phyloP scores from a whole-genome alignment of 176 grass and related monocot genomes.

The Triticum dicoccoides region DNA sequence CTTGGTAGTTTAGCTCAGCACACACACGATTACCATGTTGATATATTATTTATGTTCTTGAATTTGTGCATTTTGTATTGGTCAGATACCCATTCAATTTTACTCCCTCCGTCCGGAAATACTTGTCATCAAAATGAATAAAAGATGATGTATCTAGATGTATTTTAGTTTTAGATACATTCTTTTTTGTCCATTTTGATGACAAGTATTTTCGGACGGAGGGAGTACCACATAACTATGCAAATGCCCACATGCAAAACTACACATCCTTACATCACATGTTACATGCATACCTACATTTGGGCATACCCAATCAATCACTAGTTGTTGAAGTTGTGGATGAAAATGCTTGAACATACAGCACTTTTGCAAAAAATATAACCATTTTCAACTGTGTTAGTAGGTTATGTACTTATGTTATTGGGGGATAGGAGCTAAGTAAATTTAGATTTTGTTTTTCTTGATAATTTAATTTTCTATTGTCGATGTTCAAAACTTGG shows the following conservation, averaged over 20 bases:
- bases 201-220: no score
- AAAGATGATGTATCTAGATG: no score
- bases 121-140: no score
- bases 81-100: not conserved
- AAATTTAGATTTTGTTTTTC: not conserved
- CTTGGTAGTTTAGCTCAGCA: conserved; percentile 5
- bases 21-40: not conserved
- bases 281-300: not conserved
- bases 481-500: not conserved
- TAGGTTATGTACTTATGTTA: not conserved
- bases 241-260: not conserved
- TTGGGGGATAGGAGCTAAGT: not conserved
- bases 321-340: not conserved
- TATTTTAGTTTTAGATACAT: no score
- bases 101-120: not conserved
- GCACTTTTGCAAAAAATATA: not conserved
- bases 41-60: conserved; percentile 13
- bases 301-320: not conserved
- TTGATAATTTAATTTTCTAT: not conserved
- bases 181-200: no score
- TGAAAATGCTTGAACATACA: conserved; percentile 19
- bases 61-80: conserved; percentile 11
- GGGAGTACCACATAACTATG: not conserved
- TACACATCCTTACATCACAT: conserved; percentile 1
- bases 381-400: not conserved